These are phyloP conservation scores for Phialophora expanda DNA, from an alignment of 2,329 filamentous ascomycete species.

Conservation along the genomic window DNA sequence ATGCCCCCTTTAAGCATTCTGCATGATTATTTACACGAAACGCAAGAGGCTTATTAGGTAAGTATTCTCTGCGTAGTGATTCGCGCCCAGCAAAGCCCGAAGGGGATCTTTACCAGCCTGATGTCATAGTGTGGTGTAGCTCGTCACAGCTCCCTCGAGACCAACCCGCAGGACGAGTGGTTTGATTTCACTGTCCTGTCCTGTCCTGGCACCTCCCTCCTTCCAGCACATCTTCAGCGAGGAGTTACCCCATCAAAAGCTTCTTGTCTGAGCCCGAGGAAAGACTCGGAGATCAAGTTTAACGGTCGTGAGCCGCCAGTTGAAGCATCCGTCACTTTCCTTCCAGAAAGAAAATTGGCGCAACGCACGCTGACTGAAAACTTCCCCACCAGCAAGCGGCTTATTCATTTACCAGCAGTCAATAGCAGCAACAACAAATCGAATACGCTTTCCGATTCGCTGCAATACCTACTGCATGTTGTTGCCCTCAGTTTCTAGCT, in stretches of 20 bases:
- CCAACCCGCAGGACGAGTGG: no score
- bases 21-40: slow-evolving; percentile 9
- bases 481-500: background rate
- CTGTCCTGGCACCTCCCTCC: background rate
- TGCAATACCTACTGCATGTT: slow-evolving; percentile 23
- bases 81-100: background rate
- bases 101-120: background rate
- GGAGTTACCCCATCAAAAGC: background rate
- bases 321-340: background rate
- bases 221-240: slow-evolving; percentile 4
- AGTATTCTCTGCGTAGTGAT: slow-evolving; percentile 3
- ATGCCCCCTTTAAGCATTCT: background rate
- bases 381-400: slow-evolving; percentile 8
- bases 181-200: background rate
- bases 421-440: slow-evolving; percentile 9
- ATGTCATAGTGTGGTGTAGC: slow-evolving; percentile 6
- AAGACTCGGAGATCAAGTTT: background rate
- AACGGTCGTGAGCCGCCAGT: background rate
- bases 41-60: background rate
- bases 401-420: slow-evolving; percentile 21
- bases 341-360: slow-evolving; percentile 19
- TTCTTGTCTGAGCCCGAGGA: background rate
- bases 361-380: slow-evolving; percentile 23
- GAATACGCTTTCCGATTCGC: slow-evolving; percentile 33
- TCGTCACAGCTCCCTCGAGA: background rate